Base-by-base conservation (phyloP, 2,329 filamentous ascomycete genomes). In the Monilinia laxa region DNA sequence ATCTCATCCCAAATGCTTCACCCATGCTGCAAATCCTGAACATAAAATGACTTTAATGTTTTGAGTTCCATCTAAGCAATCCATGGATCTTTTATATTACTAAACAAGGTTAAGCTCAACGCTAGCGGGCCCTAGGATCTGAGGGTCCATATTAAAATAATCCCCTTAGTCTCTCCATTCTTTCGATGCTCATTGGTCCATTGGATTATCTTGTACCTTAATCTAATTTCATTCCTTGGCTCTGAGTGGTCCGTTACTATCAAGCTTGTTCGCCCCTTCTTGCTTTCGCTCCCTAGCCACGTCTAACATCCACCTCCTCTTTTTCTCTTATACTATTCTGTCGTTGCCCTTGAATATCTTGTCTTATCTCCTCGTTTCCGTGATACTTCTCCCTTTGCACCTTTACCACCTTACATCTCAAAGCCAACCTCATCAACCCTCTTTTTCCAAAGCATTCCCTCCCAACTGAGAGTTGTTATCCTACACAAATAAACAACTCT, bases 401-500 rank as follows among this genome's bases (percentile, higher is more conserved):
- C 40, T 42, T 42, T 14, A 23, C 57, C 28, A 25, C 35, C 35
- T 38, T 52, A n/a, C 42, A 35, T 14, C 42, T 40, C 23, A 38
- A n/a, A 42, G 16, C 28, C 52, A 56, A 62, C 51, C 57, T 62
- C 64, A 62, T 52, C 64, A 28, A 59, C 49, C 47, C 63, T 51
- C 53, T 58, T 49, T 49, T 60, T 52, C 11, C 60, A 63, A 68
- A 73, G 69, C 71, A 73, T 75, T 75, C 73, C 74, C 68, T 73
- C 70, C 73, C 73, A 75, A 75, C 74, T 75, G 74, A 75, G 74
- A 74, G 72, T 72, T 69, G 62, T 64, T 64, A 47, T 47, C 42
- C n/a, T 49, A 23, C n/a, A 3, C 10, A 64, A 64, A 45, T 54
- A 47, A 56, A 70, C 62, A 72, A 68, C 74, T 75, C 75, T 77